A percentile compares a stretch with the other conserved stretches of the same genome.
Conservation (phyloP, 768 basidiomycete genomes). For the Cytidiella melzeri region DNA sequence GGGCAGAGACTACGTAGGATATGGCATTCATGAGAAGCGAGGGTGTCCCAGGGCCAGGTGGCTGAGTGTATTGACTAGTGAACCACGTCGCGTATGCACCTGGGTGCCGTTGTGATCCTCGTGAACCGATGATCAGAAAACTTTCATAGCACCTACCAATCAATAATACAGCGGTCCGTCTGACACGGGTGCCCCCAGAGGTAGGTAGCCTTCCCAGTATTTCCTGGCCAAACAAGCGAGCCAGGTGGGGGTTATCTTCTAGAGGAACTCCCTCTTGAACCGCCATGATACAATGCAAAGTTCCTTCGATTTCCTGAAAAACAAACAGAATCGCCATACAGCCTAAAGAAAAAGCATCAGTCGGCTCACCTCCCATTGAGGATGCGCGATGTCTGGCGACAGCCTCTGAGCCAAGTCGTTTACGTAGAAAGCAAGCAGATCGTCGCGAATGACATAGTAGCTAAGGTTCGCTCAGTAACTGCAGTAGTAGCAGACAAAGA, state of each 20-base stretch:
- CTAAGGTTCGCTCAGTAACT: too few relatives aligned
- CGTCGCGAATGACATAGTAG: conserved; percentile 81
- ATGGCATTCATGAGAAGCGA: conserved; percentile 59
- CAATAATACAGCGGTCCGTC: conserved; percentile 67
- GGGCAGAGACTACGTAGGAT: conserved; percentile 62
- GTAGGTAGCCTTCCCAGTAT: conserved; percentile 66
- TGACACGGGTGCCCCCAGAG: conserved; percentile 54
- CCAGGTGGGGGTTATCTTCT: conserved; percentile 47
- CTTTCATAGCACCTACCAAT: conserved; percentile 75
- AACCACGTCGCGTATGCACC: conserved; percentile 82
- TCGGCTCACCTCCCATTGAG: conserved; percentile 70
- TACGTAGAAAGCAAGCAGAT: conserved; percentile 72
- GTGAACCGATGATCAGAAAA: too few relatives aligned
- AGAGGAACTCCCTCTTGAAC: conserved; percentile 81
- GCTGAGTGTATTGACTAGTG: conserved; percentile 38
- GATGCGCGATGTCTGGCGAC: conserved; percentile 32
- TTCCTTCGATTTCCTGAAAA: conserved; percentile 75
- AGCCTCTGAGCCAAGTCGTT: conserved; percentile 55
- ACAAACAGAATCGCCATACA: neutral
- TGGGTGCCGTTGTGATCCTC: too few relatives aligned
- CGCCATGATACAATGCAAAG: conserved; percentile 78
- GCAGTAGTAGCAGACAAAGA: too few relatives aligned
- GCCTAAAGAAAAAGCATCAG: neutral
- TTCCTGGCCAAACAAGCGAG: conserved; percentile 63
- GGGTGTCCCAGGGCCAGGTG: conserved; percentile 21